Percentiles rank a stretch among this genome's conserved stretches.
Conservation (phyloP, 768 basidiomycete species). For the Saitozyma podzolica region DNA sequence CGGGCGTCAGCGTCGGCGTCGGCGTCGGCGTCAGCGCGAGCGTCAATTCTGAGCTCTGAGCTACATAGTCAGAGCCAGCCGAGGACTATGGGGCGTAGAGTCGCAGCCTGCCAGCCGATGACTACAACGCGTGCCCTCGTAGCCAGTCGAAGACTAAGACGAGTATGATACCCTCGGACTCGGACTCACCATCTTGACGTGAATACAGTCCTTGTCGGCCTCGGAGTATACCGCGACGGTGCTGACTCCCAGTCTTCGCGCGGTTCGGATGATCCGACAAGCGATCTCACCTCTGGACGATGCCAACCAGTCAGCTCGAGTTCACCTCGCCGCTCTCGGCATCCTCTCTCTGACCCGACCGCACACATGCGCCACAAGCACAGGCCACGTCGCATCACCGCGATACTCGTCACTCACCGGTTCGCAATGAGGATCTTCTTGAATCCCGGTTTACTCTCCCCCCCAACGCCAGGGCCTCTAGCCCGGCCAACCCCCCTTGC, state of each 20-base stretch:
- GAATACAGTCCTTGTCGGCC: slow-evolving; percentile 74
- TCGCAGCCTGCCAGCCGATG: no score
- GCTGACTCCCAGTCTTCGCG: slow-evolving; percentile 80
- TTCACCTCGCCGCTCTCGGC: background rate
- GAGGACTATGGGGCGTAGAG: no score
- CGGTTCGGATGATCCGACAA: slow-evolving; percentile 89
- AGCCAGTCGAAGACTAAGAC: background rate
- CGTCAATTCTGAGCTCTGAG: no score
- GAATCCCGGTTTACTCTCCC: no score
- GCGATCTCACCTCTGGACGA: slow-evolving; percentile 82
- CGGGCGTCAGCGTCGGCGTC: background rate
- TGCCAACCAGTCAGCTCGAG: background rate
- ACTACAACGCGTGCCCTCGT: no score
- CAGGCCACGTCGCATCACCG: background rate
- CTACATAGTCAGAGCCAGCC: no score
- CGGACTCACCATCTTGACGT: slow-evolving; percentile 69
- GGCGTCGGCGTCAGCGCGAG: no score
- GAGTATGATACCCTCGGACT: background rate
- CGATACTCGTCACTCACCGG: slow-evolving; percentile 59
- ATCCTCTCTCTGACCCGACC: background rate
- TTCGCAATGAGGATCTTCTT: slow-evolving; percentile 86
- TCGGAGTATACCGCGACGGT: slow-evolving; percentile 92
- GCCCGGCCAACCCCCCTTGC: no score
- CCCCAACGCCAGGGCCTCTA: no score
- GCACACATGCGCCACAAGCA: background rate